Percentiles rank a stretch among this genome's conserved stretches.
phyloP scores from a whole-genome alignment of 2,329 filamentous ascomycete genomes.

The Ceratocystis harringtonii region DNA sequence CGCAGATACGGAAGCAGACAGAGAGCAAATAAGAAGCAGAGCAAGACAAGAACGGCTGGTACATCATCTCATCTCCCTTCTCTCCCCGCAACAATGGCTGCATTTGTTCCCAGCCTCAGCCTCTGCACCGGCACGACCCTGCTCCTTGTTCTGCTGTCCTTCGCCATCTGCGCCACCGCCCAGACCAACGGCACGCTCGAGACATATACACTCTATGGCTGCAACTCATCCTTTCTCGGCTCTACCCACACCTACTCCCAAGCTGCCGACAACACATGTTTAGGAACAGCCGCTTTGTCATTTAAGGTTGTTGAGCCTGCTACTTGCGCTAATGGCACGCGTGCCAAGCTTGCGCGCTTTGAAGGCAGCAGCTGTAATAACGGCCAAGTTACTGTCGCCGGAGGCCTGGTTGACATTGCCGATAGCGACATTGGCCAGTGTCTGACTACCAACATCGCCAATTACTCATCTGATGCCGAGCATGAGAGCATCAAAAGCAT shows the following conservation, averaged over 20 bases:
- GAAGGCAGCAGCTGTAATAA: slow-evolving; percentile 17
- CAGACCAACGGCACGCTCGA: slow-evolving; percentile 16
- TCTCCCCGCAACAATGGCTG: background rate
- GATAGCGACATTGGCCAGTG: slow-evolving; percentile 16
- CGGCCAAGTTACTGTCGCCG: slow-evolving; percentile 16
- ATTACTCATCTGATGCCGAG: slow-evolving; percentile 13
- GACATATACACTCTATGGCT: slow-evolving; percentile 16
- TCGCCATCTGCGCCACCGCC: background rate
- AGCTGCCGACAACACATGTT: slow-evolving; percentile 16
- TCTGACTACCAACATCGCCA: slow-evolving; percentile 7
- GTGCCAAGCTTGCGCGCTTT: slow-evolving; percentile 17
- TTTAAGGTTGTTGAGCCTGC: slow-evolving; percentile 16
- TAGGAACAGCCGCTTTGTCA: slow-evolving; percentile 15
- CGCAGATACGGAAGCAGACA: background rate
- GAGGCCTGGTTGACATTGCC: slow-evolving; percentile 15
- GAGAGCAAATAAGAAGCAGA: background rate
- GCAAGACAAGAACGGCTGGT: background rate
- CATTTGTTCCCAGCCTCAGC: background rate
- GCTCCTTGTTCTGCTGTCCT: background rate
- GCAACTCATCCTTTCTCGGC: slow-evolving; percentile 12
- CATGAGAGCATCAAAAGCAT: slow-evolving; percentile 14
- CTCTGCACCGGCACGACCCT: background rate
- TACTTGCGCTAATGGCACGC: slow-evolving; percentile 18
- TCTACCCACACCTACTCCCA: slow-evolving; percentile 10
- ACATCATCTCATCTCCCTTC: background rate